phyloP scores from a whole-genome alignment of 1,139 yeast genomes.

The Pneumocystis carinii region DNA sequence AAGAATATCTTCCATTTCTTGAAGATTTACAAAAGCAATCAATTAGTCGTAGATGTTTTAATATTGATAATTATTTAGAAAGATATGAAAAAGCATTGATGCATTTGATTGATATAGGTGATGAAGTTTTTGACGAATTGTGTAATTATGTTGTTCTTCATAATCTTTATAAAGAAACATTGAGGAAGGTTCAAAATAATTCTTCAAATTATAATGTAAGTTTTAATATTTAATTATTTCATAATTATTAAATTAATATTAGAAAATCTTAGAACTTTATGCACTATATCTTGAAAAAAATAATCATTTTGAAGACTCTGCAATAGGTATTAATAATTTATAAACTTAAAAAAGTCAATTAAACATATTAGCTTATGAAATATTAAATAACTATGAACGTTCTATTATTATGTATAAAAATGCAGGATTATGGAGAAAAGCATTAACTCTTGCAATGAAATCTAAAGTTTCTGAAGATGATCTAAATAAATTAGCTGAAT shows the following conservation, averaged over 20 bases:
- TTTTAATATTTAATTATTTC: background rate
- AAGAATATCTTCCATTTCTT: conserved; percentile 85
- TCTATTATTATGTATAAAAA: conserved; percentile 58
- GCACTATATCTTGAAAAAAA: conserved; percentile 46
- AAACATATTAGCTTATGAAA: conserved; percentile 66
- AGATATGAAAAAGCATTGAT: conserved; percentile 51
- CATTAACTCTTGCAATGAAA: conserved; percentile 43
- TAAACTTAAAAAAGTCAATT: conserved; percentile 23
- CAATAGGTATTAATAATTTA: conserved; percentile 19
- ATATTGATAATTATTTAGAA: conserved; percentile 67
- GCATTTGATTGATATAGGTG: conserved; percentile 42
- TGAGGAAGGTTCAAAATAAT: conserved; percentile 22
- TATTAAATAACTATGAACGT: conserved; percentile 37
- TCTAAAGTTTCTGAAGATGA: conserved; percentile 18
- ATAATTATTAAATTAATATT: conserved; percentile 17
- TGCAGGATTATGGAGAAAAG: conserved; percentile 68
- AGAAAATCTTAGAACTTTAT: conserved; percentile 27
- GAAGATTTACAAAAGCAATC: conserved; percentile 60
- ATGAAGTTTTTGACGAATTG: conserved; percentile 40
- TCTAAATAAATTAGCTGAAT: conserved; percentile 16
- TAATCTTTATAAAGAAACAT: conserved; percentile 54
- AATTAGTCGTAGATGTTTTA: conserved; percentile 51
- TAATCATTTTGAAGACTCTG: conserved; percentile 20
- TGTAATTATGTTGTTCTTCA: conserved; percentile 59
- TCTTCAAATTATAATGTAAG: background rate